Evolutionary conservation across 176 grass and related monocot genomes (phyloP), one percentile per base, ranked within the genome.

Genomic region (Eleusine coracana): DNA sequence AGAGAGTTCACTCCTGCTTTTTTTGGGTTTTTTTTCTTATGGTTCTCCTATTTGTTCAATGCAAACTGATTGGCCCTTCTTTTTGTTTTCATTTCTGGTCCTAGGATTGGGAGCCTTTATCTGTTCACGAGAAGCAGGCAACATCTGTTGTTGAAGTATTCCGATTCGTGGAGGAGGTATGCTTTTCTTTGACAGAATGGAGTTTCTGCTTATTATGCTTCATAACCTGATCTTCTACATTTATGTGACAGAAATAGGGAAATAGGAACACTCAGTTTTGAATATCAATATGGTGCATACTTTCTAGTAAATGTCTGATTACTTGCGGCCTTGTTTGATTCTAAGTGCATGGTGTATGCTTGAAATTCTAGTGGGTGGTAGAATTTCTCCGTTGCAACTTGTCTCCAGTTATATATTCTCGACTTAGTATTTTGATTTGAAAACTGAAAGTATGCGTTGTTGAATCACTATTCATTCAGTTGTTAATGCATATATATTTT

Each of bases 161-260:
- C 70, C 87, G 94, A 74, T 92, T 97, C 66, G 87, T 92, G 85
- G 92, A 97, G 80, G 94, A 97, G 94, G 92, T 97, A 41, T 70
- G 79, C 59, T 82, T 90, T 83, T 46, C 62, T 88, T 65, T 46
- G 8, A 82, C 3, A 34, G 23, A 27, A 71, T 49, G n/a, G 7
- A 75, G 17, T 81, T 58, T 79, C 12, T 79, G 62, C 23, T 67
- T 66, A 18, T 52, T 80, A 63, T 56, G 17, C 62, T 81, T 56
- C 29, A 66, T 77, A 4, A 36, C 60, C 76, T 34, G 31, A 6
- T 46, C 39, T 27, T 21, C 59, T 45, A 55, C 50, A n/a, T 66
- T 72, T 5, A 11, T 28, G 63, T 37, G 21, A 76, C 10, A 11
- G 34, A 65, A 69, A 78, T 68, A 58, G 50, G 31, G 39, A 75